These are phyloP conservation scores for Verticillium dahliae DNA, from an alignment of 2,329 filamentous ascomycete genomes.

Conservation along the genomic window DNA sequence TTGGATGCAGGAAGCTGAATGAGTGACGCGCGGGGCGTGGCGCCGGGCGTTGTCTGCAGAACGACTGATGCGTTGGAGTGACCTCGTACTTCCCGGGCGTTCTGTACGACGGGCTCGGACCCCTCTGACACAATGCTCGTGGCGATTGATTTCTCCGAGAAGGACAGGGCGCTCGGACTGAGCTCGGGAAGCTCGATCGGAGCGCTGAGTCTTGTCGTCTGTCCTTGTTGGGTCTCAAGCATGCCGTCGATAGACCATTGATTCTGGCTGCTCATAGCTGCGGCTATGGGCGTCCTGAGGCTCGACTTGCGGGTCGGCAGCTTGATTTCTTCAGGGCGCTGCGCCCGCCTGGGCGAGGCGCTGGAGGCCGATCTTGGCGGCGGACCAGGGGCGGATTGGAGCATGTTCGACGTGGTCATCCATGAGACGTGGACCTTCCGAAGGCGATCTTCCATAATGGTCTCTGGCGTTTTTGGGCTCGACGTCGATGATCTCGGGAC, in stretches of 20 bases:
- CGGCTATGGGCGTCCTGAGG: background rate
- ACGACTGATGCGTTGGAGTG: conserved; percentile 20
- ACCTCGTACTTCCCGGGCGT: conserved; percentile 23
- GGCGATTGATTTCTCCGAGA: conserved; percentile 17
- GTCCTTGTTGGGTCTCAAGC: conserved; percentile 2
- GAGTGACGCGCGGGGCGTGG: conserved; percentile 6
- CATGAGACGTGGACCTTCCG: background rate
- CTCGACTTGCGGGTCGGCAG: conserved; percentile 1
- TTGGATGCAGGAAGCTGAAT: background rate
- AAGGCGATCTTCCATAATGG: conserved; percentile 2
- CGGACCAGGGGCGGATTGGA: conserved; percentile 2
- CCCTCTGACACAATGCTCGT: conserved; percentile 25
- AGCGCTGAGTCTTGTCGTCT: conserved; percentile 3
- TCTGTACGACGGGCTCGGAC: conserved; percentile 23
- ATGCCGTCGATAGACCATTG: conserved; percentile 4
- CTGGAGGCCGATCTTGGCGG: background rate
- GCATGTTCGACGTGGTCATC: background rate
- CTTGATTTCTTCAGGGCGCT: conserved; percentile 5
- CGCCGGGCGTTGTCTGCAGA: conserved; percentile 11
- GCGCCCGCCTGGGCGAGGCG: background rate
- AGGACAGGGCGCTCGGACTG: conserved; percentile 1
- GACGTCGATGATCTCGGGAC: conserved; percentile 5
- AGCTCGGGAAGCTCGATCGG: conserved; percentile 4
- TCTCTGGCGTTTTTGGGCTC: conserved; percentile 2
- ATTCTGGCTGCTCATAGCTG: background rate